Conservation (phyloP, 1,284 basidiomycete genomes). For the Pterula multifida region DNA sequence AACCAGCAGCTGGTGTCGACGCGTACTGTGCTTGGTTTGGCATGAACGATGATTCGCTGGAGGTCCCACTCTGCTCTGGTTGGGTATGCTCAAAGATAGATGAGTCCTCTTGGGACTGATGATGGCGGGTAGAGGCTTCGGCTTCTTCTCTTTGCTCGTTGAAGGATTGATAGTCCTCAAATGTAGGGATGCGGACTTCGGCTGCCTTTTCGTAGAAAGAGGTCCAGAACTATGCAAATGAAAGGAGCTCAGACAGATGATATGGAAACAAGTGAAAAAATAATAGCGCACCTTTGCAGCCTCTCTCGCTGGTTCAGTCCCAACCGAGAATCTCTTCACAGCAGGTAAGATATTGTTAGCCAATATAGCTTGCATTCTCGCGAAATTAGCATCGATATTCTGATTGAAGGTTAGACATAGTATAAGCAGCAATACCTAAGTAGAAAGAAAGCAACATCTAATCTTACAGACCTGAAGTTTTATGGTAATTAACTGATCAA, state of each 20-base stretch:
- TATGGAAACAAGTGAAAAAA: conserved; percentile 2
- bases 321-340: conserved; percentile 79
- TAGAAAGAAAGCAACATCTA: background rate
- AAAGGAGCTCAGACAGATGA: background rate
- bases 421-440: background rate
- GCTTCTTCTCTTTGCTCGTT: conserved; percentile 34
- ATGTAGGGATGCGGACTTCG: conserved; percentile 68
- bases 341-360: conserved; percentile 75
- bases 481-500: conserved; percentile 90
- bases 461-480: conserved; percentile 55
- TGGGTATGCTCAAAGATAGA: conserved; percentile 63
- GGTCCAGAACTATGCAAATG: conserved; percentile 74
- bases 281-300: conserved; percentile 58
- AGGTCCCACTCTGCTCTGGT: conserved; percentile 8
- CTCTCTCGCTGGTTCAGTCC: conserved; percentile 78
- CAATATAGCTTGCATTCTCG: conserved; percentile 80
- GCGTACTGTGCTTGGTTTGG: background rate
- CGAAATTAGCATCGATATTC: conserved; percentile 92
- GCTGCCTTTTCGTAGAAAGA: conserved; percentile 90
- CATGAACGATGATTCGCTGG: conserved; percentile 2
- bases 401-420: conserved; percentile 22
- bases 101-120: conserved; percentile 17
- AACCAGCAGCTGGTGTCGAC: conserved; percentile 9
- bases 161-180: conserved; percentile 48
- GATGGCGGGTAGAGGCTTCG: background rate